A percentile compares a stretch with the other conserved stretches of the same genome.
phyloP scores from a whole-genome alignment of 1,284 basidiomycete genomes.

The Rhizoctonia solani region DNA sequence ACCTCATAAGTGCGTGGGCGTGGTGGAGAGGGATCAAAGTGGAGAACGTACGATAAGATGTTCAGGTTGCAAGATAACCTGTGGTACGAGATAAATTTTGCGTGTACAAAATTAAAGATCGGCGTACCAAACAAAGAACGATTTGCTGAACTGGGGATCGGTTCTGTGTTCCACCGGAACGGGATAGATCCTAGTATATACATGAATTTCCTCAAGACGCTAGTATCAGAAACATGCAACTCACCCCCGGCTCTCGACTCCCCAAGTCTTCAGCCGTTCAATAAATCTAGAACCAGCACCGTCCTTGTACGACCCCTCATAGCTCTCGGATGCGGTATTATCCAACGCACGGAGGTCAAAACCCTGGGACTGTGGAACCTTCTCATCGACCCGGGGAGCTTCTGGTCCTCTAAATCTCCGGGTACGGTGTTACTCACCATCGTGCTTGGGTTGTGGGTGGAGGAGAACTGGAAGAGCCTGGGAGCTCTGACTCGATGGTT shows the following conservation, averaged over 20 bases:
- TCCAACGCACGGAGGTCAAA: constrained; percentile 18
- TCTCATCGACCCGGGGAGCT: neutral
- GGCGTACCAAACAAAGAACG: constrained; percentile 70
- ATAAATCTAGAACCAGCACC: neutral
- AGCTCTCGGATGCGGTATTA: neutral
- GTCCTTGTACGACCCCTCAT: constrained; percentile 6
- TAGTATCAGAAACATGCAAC: neutral
- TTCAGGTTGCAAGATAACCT: constrained; percentile 68
- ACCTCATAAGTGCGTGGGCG: neutral
- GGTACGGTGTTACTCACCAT: neutral
- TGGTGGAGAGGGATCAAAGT: too few relatives aligned
- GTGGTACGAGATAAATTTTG: neutral
- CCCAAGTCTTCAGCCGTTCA: constrained; percentile 11
- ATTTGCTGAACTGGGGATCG: constrained; percentile 67
- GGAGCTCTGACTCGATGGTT: neutral
- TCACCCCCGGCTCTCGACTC: constrained; percentile 27
- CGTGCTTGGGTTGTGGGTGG: neutral
- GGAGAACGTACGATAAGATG: constrained; percentile 67
- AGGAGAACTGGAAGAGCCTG: neutral
- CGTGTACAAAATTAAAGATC: neutral
- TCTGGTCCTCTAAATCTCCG: neutral
- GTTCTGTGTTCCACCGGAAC: constrained; percentile 56
- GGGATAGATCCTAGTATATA: constrained; percentile 55
- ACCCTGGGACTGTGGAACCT: constrained; percentile 12
- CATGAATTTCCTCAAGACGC: neutral